A percentile compares a stretch with the other conserved stretches of the same genome.
phyloP scores from a whole-genome alignment of 2,329 filamentous ascomycete genomes.

The Fusarium incarnatum region DNA sequence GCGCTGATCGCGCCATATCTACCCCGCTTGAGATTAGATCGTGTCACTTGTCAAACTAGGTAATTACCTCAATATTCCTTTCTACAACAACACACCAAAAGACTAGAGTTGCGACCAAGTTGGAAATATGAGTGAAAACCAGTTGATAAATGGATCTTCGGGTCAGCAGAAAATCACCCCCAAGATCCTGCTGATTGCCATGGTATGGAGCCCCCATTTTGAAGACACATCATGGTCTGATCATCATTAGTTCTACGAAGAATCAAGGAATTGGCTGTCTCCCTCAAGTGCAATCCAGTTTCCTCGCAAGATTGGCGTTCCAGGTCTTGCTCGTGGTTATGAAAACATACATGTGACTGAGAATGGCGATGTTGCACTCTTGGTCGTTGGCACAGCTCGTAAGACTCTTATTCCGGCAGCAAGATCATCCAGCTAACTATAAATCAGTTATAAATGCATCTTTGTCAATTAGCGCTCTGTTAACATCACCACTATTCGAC shows the following conservation, averaged over 20 bases:
- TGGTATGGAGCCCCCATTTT: neutral
- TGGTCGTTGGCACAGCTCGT: conserved; percentile 34
- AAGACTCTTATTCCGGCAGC: accelerated
- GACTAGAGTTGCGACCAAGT: accelerated
- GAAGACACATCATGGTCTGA: neutral
- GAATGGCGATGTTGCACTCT: conserved; percentile 10
- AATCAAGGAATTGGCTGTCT: conserved; percentile 28
- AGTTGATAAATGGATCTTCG: neutral
- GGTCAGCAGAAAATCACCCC: conserved; percentile 7
- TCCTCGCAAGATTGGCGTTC: conserved; percentile 18
- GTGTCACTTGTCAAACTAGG: conserved; percentile 8
- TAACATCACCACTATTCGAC: conserved; percentile 29
- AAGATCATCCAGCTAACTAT: accelerated
- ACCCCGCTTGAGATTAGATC: conserved; percentile 16
- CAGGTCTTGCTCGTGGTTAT: conserved; percentile 27
- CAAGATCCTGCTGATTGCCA: conserved; percentile 31
- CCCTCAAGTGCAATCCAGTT: conserved; percentile 15
- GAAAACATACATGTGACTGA: conserved; percentile 24
- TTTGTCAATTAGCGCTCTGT: conserved; percentile 25
- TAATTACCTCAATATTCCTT: conserved; percentile 5
- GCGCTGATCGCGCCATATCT: conserved; percentile 23
- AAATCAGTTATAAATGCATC: conserved; percentile 28
- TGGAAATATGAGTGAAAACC: neutral
- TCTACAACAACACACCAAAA: neutral
- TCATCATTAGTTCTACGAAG: conserved; percentile 9